phyloP scores from a whole-genome alignment of 164 flowering plant genomes.

The Piper betle region DNA sequence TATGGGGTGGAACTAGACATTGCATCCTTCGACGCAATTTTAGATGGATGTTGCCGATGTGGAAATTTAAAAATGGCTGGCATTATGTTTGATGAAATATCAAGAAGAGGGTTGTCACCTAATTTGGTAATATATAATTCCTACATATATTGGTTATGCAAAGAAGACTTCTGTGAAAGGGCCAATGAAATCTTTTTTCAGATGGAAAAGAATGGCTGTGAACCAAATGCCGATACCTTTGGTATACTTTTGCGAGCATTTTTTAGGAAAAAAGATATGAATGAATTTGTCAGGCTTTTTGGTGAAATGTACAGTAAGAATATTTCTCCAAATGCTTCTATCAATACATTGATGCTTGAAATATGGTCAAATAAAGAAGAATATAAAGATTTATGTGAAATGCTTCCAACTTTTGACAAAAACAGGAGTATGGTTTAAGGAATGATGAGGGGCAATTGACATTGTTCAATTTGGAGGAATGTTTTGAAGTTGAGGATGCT shows the following conservation, averaged over 20 bases:
- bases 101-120: slow-evolving; percentile 23
- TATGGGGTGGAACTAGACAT: slow-evolving; percentile 6
- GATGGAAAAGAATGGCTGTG: slow-evolving; percentile 3
- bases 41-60: slow-evolving; percentile 33
- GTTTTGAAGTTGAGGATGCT: no score
- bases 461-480: no score
- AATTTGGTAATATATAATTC: slow-evolving; percentile 25
- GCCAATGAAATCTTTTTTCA: slow-evolving; percentile 22
- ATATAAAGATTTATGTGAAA: no score
- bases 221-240: slow-evolving; percentile 21
- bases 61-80: slow-evolving; percentile 25
- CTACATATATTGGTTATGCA: slow-evolving; percentile 37
- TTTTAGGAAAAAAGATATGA: slow-evolving; percentile 14
- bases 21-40: slow-evolving; percentile 18
- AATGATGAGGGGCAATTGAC: no score
- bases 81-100: slow-evolving; percentile 21
- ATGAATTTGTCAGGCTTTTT: slow-evolving; percentile 25
- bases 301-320: slow-evolving; percentile 27
- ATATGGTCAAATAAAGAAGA: no score
- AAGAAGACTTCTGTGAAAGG: slow-evolving; percentile 19
- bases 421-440: no score
- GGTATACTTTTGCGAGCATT: slow-evolving; percentile 27
- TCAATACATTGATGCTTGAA: slow-evolving; percentile 13
- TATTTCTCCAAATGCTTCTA: slow-evolving; percentile 23
- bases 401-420: no score